Evolutionary conservation across 192 early-diverging fungal genomes (phyloP).

Genomic region (Helicostylum pulchrum): DNA sequence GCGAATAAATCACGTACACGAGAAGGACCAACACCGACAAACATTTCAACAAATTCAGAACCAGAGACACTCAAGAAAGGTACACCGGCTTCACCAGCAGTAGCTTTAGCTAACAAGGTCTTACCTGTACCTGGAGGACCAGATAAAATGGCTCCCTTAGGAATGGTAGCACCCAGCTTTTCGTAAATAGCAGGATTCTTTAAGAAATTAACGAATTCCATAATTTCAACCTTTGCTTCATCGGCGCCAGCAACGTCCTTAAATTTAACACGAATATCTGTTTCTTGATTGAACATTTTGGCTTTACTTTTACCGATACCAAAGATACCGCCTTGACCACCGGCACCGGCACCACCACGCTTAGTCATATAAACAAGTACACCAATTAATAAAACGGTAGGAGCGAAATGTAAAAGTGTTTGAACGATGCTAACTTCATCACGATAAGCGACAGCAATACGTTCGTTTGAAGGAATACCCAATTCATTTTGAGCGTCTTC

Average conservation of each 20-base stretch:
- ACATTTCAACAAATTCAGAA: constrained; percentile 99
- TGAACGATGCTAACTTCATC: constrained; percentile 73
- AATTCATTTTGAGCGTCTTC: constrained; percentile 89
- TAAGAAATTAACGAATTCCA: constrained; percentile 99
- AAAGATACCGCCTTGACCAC: constrained; percentile 80
- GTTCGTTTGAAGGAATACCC: constrained; percentile 82
- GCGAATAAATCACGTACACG: constrained; percentile 96
- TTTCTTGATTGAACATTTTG: constrained; percentile 96
- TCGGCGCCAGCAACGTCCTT: constrained; percentile 99
- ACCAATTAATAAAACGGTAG: constrained; percentile 88
- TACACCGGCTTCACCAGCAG: constrained; percentile 97
- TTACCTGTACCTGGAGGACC: constrained; percentile 95
- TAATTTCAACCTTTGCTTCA: constrained; percentile 99
- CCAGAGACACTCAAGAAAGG: constrained; percentile 98
- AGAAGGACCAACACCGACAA: constrained; percentile 95
- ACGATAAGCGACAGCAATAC: constrained; percentile 89
- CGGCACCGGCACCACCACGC: constrained; percentile 64
- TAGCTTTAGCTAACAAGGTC: constrained; percentile 98
- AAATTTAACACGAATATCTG: constrained; percentile 94
- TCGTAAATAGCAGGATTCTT: constrained; percentile 93
- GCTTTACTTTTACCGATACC: constrained; percentile 95
- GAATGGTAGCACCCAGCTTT: constrained; percentile 95
- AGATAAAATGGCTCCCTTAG: constrained; percentile 95
- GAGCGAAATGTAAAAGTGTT: constrained; percentile 86
- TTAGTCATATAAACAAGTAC: constrained; percentile 84